Conservation (phyloP, 805 yeast genomes). For the Myxozyma kluyveri region DNA sequence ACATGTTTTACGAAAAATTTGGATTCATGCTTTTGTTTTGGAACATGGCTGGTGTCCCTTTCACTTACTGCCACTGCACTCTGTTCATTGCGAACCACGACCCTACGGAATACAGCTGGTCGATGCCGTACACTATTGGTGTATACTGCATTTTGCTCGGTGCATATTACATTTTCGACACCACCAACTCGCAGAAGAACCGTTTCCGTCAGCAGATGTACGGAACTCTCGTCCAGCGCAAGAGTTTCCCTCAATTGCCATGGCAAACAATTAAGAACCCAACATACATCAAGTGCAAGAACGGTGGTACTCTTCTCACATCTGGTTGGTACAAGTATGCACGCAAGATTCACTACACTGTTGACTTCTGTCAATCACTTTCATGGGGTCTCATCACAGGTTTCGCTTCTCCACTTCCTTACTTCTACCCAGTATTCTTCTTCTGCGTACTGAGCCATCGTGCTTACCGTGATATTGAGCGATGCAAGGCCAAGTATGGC, state of each 20-base stretch:
- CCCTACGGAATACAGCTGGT: conserved; percentile 78
- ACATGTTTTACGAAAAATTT: conserved; percentile 98
- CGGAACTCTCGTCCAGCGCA: conserved; percentile 74
- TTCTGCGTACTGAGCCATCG: conserved; percentile 83
- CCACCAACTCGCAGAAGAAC: conserved; percentile 93
- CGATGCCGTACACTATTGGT: conserved; percentile 55
- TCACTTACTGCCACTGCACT: conserved; percentile 93
- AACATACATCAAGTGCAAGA: conserved; percentile 74
- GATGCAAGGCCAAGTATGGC: conserved; percentile 86
- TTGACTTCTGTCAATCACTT: conserved; percentile 82
- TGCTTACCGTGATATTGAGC: conserved; percentile 79
- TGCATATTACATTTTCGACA: conserved; percentile 91
- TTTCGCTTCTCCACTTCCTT: conserved; percentile 80
- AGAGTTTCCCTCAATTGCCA: conserved; percentile 91
- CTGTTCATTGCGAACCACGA: conserved; percentile 77
- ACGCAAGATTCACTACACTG: conserved; percentile 92
- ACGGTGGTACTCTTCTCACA: conserved; percentile 78
- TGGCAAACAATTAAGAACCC: conserved; percentile 80
- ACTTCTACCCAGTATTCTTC: conserved; percentile 94
- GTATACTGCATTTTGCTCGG: conserved; percentile 56
- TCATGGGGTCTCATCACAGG: conserved; percentile 95
- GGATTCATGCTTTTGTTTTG: conserved; percentile 99
- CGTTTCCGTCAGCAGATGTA: conserved; percentile 72
- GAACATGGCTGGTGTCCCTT: conserved; percentile 99
- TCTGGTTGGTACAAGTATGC: conserved; percentile 96